Base-by-base conservation (phyloP, 2,329 filamentous ascomycete species). In the Pestalotiopsis sp. region DNA sequence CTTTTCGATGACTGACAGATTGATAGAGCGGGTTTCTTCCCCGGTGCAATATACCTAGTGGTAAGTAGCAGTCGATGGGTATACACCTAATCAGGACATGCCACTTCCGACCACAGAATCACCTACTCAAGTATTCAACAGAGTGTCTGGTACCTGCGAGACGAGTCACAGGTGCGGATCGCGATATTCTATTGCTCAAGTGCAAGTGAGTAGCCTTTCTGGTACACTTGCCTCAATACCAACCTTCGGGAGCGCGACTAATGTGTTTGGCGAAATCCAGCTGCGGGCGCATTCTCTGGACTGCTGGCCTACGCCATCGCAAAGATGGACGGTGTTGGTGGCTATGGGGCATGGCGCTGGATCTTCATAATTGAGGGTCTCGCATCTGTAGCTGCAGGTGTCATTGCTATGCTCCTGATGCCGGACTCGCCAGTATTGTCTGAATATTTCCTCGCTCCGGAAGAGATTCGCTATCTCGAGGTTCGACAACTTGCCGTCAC, bases 321-420 rank as follows among this genome's bases (percentile, higher is more conserved):
- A 12, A 63, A 63, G 13, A 39, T 63, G 60, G 60, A 63, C n/a
- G 60, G 60, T 4, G 17, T 63, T 23, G 60, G 60, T 6, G 27
- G 60, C 13, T 63, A 63, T 63, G 20, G 60, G n/a, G 60, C 60
- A 31, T 63, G 60, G 60, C 38, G 38, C 12, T 65, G 62, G 41
- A 65, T 49, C 27, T 65, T 52, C 39, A 65, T 56, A 17, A 65
- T 65, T 20, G 62, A 65, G 27, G 38, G 62, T 23, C 62, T 65
- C 39, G 62, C 41, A 27, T 65, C 62, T n/a, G 27, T 65, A 14
- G 20, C 52, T 14, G 62, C 38, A 6, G 62, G 41, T 7, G 41
- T 56, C 4, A 11, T 36, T 9, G 62, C 41, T 7, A 41, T 38
- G n/a, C 41, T 65, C n/a, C 17, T 52, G 11, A 52, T 65, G 62